Evolutionary conservation across 148 eudicot species (phyloP), one percentile per base, ranked within the genome.

Genomic region (Camellia japonica): DNA sequence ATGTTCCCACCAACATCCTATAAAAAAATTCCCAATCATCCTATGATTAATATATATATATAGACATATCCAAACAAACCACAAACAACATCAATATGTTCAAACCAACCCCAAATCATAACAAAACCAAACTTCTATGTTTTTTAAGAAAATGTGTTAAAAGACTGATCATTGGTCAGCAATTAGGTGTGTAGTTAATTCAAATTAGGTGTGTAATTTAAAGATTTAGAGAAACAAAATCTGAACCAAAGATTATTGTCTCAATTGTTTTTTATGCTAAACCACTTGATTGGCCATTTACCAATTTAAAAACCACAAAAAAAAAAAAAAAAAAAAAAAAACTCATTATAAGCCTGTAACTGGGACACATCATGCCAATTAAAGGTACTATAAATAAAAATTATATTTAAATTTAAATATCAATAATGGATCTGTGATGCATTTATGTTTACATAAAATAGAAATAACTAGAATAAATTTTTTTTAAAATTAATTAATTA

Each of bases 1-100:
- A 91, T 74, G 95, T 91, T 78, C 91, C 90, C 77, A 91, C 93
- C 44, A 88, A 84, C 95, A 91, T 91, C 88, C 91, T 91, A 59
- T 62, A 13, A 67, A 38, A 38, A 0, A 4, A 30, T 56, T 30
- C 49, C 62, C 60, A 38, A 66, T 30, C 30, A 30, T 30, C 30
- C 30, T 30, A 30, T 30, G 30, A 30, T 30, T 30, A 0, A 30
- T 0, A 30, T 30, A 30, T 30, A 30, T 30, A 30, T 30, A 30
- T 30, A 30, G 30, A 30, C 30, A 30, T 30, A 30, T 30, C 30
- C 30, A 30, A 30, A 12, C 71, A 67, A 23, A 46, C 7, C 44
- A 5, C 16, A 0, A 51, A 71, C n/a, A 47, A 30, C 64, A 30
- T 30, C 71, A 55, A 58, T 69, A 66, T 18, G 46, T 44, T 61